Conservation (phyloP, 306 rosid genomes). For the Medicago arabica region DNA sequence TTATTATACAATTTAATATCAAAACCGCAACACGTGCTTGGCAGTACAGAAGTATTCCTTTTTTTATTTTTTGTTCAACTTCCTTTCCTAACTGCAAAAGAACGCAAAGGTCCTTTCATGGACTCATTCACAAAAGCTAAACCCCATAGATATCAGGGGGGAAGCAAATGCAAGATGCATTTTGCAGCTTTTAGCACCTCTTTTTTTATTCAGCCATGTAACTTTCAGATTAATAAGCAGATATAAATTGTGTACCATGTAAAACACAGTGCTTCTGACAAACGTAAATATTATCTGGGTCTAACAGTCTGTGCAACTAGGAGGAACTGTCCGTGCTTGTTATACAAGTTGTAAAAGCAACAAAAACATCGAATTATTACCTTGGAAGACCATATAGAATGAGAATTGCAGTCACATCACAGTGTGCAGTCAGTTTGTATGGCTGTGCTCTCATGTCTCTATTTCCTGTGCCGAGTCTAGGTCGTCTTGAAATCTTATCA, state of each 20-base stretch:
- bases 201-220: background rate
- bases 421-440: conserved; percentile 75
- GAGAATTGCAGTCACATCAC: conserved; percentile 98
- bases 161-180: conserved; percentile 26
- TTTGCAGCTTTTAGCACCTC: conserved; percentile 9
- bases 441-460: conserved; percentile 53
- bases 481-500: conserved; percentile 53
- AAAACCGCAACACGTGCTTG: conserved; percentile 10
- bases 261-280: conserved; percentile 2
- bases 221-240: conserved; percentile 13
- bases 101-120: conserved; percentile 5
- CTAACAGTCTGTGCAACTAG: conserved; percentile 5
- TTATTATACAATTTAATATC: conserved; percentile 7
- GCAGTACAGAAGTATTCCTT: too few relatives aligned
- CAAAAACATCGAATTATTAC: conserved; percentile 51
- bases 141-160: background rate
- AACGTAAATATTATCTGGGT: background rate
- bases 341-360: conserved; percentile 35
- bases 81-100: too few relatives aligned
- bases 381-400: conserved; percentile 95
- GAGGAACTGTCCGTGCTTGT: conserved; percentile 11
- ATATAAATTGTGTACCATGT: conserved; percentile 5
- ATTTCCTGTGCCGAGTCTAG: conserved; percentile 53
- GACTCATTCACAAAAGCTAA: conserved; percentile 19
- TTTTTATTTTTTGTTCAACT: too few relatives aligned